Evolutionary conservation across 768 basidiomycete genomes (phyloP).

Genomic region (Lanmaoa rubissima): DNA sequence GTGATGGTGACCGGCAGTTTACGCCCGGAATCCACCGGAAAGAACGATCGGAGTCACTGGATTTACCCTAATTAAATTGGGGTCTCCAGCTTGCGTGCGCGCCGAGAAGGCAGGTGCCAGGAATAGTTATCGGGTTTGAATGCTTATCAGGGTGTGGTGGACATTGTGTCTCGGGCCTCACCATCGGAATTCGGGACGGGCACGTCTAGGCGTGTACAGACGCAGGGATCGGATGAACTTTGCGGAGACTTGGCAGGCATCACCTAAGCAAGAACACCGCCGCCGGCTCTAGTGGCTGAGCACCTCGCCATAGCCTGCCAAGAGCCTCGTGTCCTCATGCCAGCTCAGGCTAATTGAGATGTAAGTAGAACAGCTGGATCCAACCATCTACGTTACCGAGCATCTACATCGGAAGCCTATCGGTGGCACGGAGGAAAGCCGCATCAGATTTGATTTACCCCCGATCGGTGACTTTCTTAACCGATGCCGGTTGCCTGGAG

Average conservation of each 20-base stretch:
- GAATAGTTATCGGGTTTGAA: neutral
- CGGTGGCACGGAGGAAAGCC: neutral
- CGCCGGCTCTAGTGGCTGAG: neutral
- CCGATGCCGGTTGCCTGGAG: neutral
- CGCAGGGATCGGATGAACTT: neutral
- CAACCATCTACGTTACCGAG: neutral
- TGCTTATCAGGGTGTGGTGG: neutral
- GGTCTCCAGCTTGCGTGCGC: neutral
- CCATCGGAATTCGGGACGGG: neutral
- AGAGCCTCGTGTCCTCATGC: neutral
- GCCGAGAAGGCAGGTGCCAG: neutral
- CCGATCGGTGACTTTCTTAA: neutral
- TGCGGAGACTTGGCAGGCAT: neutral
- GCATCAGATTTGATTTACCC: neutral
- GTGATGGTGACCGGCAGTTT: neutral
- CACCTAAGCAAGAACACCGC: neutral
- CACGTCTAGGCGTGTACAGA: neutral
- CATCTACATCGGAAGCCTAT: neutral
- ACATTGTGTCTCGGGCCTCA: neutral
- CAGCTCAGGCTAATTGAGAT: neutral
- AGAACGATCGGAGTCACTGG: neutral
- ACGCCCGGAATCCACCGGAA: neutral
- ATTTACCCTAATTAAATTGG: neutral
- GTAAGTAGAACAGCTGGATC: neutral
- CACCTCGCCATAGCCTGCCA: neutral